Conservation (phyloP, 805 yeast genomes). For the Candida easanensis region DNA sequence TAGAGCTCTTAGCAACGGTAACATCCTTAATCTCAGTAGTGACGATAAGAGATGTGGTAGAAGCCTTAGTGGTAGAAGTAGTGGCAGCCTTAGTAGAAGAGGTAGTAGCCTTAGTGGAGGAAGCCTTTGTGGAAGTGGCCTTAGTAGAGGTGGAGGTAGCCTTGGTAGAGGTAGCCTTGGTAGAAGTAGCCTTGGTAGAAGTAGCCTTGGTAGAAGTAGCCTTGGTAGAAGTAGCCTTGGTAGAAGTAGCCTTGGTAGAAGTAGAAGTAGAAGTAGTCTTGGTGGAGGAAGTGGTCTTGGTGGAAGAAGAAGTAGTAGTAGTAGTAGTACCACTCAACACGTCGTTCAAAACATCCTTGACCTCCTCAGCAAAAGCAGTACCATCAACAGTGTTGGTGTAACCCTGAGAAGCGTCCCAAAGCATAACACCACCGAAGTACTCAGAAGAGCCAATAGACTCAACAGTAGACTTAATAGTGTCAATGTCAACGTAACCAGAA, state of each 20-base stretch:
- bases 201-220: slow-evolving; percentile 1
- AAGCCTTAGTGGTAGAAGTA: neutral
- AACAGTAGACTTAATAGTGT: slow-evolving; percentile 42
- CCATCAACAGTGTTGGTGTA: slow-evolving; percentile 45
- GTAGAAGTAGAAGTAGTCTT: slow-evolving; percentile 9
- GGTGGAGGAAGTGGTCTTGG: slow-evolving; percentile 11
- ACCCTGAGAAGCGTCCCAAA: slow-evolving; percentile 91
- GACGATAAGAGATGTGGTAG: slow-evolving; percentile 3
- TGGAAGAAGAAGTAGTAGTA: slow-evolving; percentile 15
- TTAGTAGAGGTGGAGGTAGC: neutral
- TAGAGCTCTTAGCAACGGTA: neutral
- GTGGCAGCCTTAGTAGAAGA: neutral
- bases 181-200: slow-evolving; percentile 1
- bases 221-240: slow-evolving; percentile 5
- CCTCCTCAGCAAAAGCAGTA: slow-evolving; percentile 37
- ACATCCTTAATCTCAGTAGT: neutral
- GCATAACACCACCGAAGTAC: slow-evolving; percentile 81
- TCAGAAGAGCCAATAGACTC: slow-evolving; percentile 71
- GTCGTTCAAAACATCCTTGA: slow-evolving; percentile 41
- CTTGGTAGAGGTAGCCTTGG: slow-evolving; percentile 9
- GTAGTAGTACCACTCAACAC: slow-evolving; percentile 16
- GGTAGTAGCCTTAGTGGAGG: neutral
- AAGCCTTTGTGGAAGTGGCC: neutral
- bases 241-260: slow-evolving; percentile 13
- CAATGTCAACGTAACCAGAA: slow-evolving; percentile 53